phyloP scores from a whole-genome alignment of 352 stramenopile species.

The Globisporangium ultimum region DNA sequence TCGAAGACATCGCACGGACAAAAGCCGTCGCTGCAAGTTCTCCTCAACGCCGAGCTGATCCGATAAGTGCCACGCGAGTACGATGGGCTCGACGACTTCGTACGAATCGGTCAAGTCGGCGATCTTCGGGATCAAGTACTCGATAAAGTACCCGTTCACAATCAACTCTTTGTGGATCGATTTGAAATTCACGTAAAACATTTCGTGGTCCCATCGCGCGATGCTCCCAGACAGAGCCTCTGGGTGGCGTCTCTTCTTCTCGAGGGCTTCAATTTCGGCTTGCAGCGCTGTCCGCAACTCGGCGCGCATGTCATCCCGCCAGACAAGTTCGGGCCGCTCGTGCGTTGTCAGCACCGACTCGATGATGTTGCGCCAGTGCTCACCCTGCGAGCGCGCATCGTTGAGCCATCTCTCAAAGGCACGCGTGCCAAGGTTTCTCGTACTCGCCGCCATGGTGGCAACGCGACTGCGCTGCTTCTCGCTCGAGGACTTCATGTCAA shows the following conservation, averaged over 20 bases:
- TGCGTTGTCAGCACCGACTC: constrained; percentile 50
- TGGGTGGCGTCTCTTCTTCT: constrained; percentile 24
- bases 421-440: constrained; percentile 29
- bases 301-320: constrained; percentile 56
- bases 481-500: constrained; percentile 38
- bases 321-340: constrained; percentile 71
- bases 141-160: constrained; percentile 80
- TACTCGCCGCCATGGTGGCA: constrained; percentile 28
- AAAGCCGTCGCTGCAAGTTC: constrained; percentile 51
- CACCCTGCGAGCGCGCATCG: constrained; percentile 63
- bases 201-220: constrained; percentile 69
- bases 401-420: constrained; percentile 63
- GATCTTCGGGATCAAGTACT: constrained; percentile 67
- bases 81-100: constrained; percentile 66
- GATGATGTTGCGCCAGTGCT: constrained; percentile 74
- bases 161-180: constrained; percentile 74
- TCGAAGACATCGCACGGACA: constrained; percentile 66
- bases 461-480: constrained; percentile 47
- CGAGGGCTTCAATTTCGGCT: constrained; percentile 51
- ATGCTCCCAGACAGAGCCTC: constrained; percentile 21
- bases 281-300: constrained; percentile 57
- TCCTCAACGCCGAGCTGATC: constrained; percentile 65
- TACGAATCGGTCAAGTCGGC: constrained; percentile 58
- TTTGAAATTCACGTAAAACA: constrained; percentile 74
- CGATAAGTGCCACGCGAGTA: constrained; percentile 79